A percentile compares a stretch with the other conserved stretches of the same genome.
These are phyloP conservation scores for Peronospora belbahrii DNA, from an alignment of 352 stramenopile species.

Conservation along the genomic window DNA sequence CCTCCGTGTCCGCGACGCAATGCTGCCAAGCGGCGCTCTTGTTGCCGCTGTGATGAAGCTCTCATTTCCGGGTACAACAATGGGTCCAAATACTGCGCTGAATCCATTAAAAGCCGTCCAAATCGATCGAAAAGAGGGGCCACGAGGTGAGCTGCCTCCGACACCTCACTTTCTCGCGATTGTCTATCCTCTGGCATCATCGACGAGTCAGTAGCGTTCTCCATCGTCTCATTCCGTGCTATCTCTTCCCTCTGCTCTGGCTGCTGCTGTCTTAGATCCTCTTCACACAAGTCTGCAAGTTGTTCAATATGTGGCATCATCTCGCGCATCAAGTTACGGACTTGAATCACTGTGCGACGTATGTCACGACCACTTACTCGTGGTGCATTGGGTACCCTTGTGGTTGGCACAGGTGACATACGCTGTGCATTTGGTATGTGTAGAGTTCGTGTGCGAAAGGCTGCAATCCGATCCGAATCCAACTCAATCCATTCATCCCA, in stretches of 20 bases:
- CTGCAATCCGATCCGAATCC: constrained; percentile 90
- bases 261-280: constrained; percentile 16
- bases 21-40: constrained; percentile 18
- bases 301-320: constrained; percentile 66
- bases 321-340: constrained; percentile 62
- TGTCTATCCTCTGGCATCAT: neutral
- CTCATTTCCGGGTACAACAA: constrained; percentile 49
- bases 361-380: constrained; percentile 37
- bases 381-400: constrained; percentile 46
- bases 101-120: constrained; percentile 64
- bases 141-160: constrained; percentile 60
- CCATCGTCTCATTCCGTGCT: neutral
- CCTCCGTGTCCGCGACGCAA: constrained; percentile 12
- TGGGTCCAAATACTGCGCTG: constrained; percentile 46
- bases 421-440: constrained; percentile 39
- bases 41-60: constrained; percentile 28
- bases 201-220: neutral
- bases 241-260: neutral
- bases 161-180: constrained; percentile 28
- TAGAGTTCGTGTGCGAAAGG: constrained; percentile 91
- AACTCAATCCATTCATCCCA: constrained; percentile 98
- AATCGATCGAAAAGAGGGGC: constrained; percentile 77
- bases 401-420: constrained; percentile 52
- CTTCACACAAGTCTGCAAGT: constrained; percentile 54
- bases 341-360: constrained; percentile 37